Percentiles rank a stretch among this genome's conserved stretches.
phyloP scores from a whole-genome alignment of 2,329 filamentous ascomycete genomes.

The Zelopaecilomyces penicillatus region DNA sequence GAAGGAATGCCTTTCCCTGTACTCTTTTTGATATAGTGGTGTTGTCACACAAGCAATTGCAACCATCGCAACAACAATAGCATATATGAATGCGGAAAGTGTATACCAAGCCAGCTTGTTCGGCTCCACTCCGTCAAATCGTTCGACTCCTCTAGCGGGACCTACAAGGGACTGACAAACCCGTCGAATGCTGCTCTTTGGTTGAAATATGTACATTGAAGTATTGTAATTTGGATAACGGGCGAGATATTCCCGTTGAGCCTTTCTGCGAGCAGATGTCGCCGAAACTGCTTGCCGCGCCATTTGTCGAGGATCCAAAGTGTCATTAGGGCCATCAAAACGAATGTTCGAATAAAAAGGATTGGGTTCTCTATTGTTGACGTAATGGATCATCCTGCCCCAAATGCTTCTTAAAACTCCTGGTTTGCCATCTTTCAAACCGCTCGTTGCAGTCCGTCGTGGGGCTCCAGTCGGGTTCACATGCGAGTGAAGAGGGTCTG shows the following conservation, averaged over 20 bases:
- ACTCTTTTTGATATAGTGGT: constrained; percentile 84
- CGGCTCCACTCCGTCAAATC: constrained; percentile 82
- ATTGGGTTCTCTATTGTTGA: constrained; percentile 70
- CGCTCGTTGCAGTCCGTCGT: constrained; percentile 24
- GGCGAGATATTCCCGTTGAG: constrained; percentile 82
- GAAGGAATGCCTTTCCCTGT: constrained; percentile 56
- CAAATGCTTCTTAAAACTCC: constrained; percentile 54
- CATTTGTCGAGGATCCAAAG: constrained; percentile 77
- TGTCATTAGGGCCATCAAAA: constrained; percentile 65
- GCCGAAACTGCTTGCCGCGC: constrained; percentile 84
- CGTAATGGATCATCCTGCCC: constrained; percentile 46
- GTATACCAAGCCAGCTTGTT: constrained; percentile 86
- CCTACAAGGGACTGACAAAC: constrained; percentile 86
- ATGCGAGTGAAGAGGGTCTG: constrained; percentile 21
- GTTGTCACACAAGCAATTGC: constrained; percentile 89
- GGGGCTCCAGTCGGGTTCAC: constrained; percentile 22
- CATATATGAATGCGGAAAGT: constrained; percentile 90
- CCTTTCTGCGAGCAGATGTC: constrained; percentile 71
- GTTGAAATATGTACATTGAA: constrained; percentile 77
- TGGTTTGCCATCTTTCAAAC: constrained; percentile 40
- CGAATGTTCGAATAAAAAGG: constrained; percentile 79
- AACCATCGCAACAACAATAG: constrained; percentile 96
- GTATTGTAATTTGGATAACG: constrained; percentile 89
- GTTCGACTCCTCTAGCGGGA: constrained; percentile 76
- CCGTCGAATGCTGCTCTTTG: constrained; percentile 67